These are phyloP conservation scores for Danielia reshetovae DNA, from an alignment of 805 yeast genomes.

Conservation along the genomic window DNA sequence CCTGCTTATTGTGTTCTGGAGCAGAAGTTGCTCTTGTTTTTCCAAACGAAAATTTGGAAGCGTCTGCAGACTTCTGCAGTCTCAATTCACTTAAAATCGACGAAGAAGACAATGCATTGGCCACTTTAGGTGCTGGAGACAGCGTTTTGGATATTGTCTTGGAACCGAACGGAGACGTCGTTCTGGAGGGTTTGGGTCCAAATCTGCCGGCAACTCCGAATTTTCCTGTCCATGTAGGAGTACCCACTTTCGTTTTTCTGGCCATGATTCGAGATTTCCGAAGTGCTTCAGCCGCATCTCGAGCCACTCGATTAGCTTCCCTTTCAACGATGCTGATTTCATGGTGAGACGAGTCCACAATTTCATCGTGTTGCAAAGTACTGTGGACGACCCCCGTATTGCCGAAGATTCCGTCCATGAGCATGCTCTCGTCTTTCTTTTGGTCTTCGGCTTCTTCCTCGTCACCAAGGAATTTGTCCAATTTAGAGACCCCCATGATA, in stretches of 20 bases:
- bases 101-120: constrained; percentile 35
- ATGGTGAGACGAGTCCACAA: constrained; percentile 54
- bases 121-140: constrained; percentile 1
- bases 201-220: constrained; percentile 79
- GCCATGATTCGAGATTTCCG: constrained; percentile 57
- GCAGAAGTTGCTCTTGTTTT: constrained; percentile 3
- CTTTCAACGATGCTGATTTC: constrained; percentile 53
- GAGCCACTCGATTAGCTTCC: constrained; percentile 60
- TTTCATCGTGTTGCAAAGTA: constrained; percentile 73
- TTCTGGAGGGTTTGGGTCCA: constrained; percentile 18
- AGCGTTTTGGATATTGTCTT: neutral
- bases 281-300: constrained; percentile 52
- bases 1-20: constrained; percentile 13
- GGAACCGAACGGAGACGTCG: no score
- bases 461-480: constrained; percentile 60
- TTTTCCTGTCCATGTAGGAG: constrained; percentile 95
- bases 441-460: constrained; percentile 20
- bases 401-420: constrained; percentile 75
- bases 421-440: constrained; percentile 46
- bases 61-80: constrained; percentile 35
- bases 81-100: constrained; percentile 49
- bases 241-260: constrained; percentile 51
- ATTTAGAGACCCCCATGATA: constrained; percentile 67
- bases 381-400: constrained; percentile 63
- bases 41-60: constrained; percentile 11